These are phyloP conservation scores for Kodamaea neixiangensis DNA, from an alignment of 805 yeast species.

Conservation along the genomic window DNA sequence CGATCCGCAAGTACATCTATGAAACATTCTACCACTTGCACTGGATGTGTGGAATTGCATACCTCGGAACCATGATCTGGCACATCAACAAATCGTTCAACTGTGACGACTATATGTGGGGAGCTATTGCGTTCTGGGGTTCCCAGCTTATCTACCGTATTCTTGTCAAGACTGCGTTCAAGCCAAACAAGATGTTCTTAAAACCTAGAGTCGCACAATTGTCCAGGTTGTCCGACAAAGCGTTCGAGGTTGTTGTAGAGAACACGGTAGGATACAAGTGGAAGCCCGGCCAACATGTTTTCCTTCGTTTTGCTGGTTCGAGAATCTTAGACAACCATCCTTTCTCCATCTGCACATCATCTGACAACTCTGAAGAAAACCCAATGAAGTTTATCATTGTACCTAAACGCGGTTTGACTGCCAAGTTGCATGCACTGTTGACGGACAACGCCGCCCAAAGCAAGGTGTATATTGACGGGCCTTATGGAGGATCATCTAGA, in stretches of 20 bases:
- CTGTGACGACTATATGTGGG: constrained; percentile 48
- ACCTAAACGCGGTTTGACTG: constrained; percentile 51
- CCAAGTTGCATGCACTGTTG: constrained; percentile 28
- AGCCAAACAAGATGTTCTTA: constrained; percentile 43
- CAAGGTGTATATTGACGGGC: constrained; percentile 52
- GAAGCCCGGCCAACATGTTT: constrained; percentile 59
- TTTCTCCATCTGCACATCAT: constrained; percentile 47
- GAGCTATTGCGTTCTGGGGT: constrained; percentile 53
- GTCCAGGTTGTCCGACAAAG: constrained; percentile 23
- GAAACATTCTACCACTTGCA: constrained; percentile 54
- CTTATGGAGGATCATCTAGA: constrained; percentile 56
- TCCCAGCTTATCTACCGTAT: constrained; percentile 50
- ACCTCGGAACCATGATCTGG: constrained; percentile 46
- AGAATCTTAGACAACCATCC: constrained; percentile 56
- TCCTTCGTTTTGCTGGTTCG: constrained; percentile 46
- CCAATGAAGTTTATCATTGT: constrained; percentile 47
- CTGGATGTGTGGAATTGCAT: constrained; percentile 54
- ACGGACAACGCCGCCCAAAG: constrained; percentile 24
- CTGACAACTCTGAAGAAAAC: constrained; percentile 17
- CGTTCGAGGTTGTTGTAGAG: constrained; percentile 37
- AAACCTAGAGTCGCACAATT: constrained; percentile 38
- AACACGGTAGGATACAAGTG: constrained; percentile 41
- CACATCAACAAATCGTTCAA: constrained; percentile 41
- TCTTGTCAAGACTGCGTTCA: constrained; percentile 46
- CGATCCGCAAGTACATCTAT: constrained; percentile 42